Evolutionary conservation across 1,284 basidiomycete species (phyloP), one percentile per base, ranked within the genome.

Genomic region (Leccinum solheimii): DNA sequence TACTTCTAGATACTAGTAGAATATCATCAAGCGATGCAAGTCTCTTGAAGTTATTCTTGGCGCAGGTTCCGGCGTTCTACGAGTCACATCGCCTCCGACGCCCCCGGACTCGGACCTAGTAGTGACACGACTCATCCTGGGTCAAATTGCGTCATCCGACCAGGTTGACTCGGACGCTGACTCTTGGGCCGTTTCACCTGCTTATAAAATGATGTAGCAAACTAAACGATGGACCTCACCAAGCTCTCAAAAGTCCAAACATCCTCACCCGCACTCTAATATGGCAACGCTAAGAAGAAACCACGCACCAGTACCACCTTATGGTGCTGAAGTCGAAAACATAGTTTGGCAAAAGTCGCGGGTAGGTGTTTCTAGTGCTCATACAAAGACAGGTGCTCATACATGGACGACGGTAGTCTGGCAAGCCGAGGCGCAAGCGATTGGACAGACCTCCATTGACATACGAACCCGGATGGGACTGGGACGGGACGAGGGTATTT

Each of bases 381-480:
- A 26, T 9, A 21, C 9, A 21, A 13, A 5, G 16, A n/a, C 11
- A 30, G 14, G 30, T 13, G 1, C 58, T 72, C 3, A 72, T 36
- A 9, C 48, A 27, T n/a, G 26, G 11, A 23, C 10, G 1, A 13
- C 10, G 10, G 9, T 48, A 69, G 71, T 8, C 14, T 14, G 69
- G 69, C 55, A 67, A 56, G 50, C 71, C 69, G 27, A 68, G 48
- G n/a, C 63, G 55, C 8, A 55, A 26, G 16, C 60, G 61, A 55
- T 45, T 16, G 14, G 51, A 64, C 6, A 66, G 60, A 43, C 68
- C 71, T 11, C 13, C 54, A 1, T 59, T 73, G 55, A 51, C n/a
- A 16, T 34, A 67, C 13, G 69, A 70, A 38, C 55, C 53, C 10
- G 69, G 62, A 36, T 69, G 69, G 69, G 66, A 72, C 40, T 72